Base-by-base conservation (phyloP, 1,284 basidiomycete genomes). In the Phylloporus sp. region DNA sequence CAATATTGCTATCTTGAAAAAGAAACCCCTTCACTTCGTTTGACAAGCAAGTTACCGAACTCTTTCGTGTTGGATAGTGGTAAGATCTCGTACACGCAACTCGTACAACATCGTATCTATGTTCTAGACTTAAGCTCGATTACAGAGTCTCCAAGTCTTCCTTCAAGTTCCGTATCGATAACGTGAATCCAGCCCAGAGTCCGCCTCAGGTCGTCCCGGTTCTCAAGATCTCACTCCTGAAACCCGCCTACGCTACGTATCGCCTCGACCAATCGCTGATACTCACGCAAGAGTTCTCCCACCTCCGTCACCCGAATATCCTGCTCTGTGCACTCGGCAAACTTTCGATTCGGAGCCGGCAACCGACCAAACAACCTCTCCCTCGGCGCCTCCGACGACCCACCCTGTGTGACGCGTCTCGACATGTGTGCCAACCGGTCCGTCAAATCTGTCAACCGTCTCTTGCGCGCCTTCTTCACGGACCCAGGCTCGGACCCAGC, bases 281-380 rank as follows among this genome's bases (percentile, higher is more conserved):
- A 95, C 66, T 95, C 94, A 34, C 80, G 77, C 69, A 96, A 77
- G 44, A 96, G 79, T 64, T 90, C 86, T 1, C 82, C 86, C 3
- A 95, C 86, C 70, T 96, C 94, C 0, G 87, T 86, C 28, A 95
- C 77, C 58, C 82, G 84, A 61, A 95, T 77, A 68, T 95, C 93
- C 61, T 90, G 91, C 55, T 86, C 82, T 3, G 84, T 80, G 66
- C 89, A 90, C 65, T 89, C 84, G 61, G 93, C 63, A 72, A 93
- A 93, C 12, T 87, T 83, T 47, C 81, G 77, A 59, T 85, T 88
- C 0, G 91, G 92, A 20, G 88, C 89, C 2, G 79, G 74, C 8
- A 84, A 60, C 26, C 68, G 72, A 44, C 71, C 64, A 6, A 63
- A 64, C 22, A 32, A 3, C 31, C 73, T 70, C 32, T 82, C 78